phyloP scores from a whole-genome alignment of 306 rosid genomes.

The Medicago ruthenica region DNA sequence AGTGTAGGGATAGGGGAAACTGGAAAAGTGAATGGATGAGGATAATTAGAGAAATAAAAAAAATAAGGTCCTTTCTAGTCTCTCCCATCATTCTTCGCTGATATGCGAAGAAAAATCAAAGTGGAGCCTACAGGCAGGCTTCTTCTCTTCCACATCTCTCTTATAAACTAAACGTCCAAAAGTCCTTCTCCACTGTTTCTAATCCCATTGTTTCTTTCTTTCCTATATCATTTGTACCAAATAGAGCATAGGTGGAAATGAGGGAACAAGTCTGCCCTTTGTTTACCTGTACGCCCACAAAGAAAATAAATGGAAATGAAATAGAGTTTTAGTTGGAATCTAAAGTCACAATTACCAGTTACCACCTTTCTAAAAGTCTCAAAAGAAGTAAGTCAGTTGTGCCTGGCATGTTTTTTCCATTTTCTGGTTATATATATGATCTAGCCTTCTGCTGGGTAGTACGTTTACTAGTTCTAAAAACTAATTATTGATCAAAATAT shows the following conservation, averaged over 20 bases:
- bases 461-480: constrained; percentile 3
- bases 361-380: constrained; percentile 20
- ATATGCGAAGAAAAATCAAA: background rate
- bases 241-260: constrained; percentile 6
- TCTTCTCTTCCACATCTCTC: too few species aligned
- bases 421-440: constrained; percentile 16
- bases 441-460: constrained; percentile 22
- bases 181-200: background rate
- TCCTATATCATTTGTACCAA: background rate
- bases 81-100: background rate
- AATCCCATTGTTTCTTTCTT: background rate
- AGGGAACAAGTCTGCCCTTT: constrained; percentile 18
- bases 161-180: background rate
- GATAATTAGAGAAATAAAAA: too few species aligned
- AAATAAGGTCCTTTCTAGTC: background rate
- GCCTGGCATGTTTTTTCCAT: constrained; percentile 3
- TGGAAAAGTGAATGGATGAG: background rate
- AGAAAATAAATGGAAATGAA: constrained; percentile 23
- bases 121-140: background rate
- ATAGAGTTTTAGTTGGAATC: constrained; percentile 10
- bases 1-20: constrained; percentile 5
- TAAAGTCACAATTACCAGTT: constrained; percentile 7
- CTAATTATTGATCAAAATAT: background rate
- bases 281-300: constrained; percentile 18
- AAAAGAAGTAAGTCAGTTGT: constrained; percentile 19